Conservation (phyloP, 2,329 filamentous ascomycete species). For the Fusarium illudens region DNA sequence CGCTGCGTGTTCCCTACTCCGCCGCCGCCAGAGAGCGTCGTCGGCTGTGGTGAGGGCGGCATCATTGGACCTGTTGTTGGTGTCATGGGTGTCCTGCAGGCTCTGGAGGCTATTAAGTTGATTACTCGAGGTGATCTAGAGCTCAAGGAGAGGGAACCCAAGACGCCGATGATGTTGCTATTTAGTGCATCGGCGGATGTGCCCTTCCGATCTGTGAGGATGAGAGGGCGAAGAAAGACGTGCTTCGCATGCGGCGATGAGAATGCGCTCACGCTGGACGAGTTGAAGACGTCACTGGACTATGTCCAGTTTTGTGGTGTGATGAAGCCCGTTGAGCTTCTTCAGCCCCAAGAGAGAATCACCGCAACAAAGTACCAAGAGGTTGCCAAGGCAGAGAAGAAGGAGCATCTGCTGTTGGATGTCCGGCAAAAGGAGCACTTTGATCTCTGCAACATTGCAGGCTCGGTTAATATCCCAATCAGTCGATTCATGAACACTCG, state of each 20-base stretch:
- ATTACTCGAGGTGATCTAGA: constrained; percentile 58
- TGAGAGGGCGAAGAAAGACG: constrained; percentile 72
- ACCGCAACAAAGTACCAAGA: constrained; percentile 67
- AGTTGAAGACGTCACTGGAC: constrained; percentile 72
- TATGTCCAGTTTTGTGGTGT: constrained; percentile 89
- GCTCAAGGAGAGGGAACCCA: constrained; percentile 16
- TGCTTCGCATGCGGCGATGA: constrained; percentile 80
- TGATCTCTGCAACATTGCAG: constrained; percentile 77
- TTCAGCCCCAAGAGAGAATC: constrained; percentile 73
- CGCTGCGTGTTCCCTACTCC: constrained; percentile 91
- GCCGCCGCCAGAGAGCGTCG: constrained; percentile 81
- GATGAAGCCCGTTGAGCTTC: constrained; percentile 59
- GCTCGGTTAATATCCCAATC: constrained; percentile 75
- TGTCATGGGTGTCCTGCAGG: constrained; percentile 91
- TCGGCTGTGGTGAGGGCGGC: constrained; percentile 91
- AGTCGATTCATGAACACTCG: constrained; percentile 65
- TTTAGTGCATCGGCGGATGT: constrained; percentile 56
- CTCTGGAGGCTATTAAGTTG: constrained; percentile 88
- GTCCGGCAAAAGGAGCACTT: constrained; percentile 88
- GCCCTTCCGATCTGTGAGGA: constrained; percentile 76
- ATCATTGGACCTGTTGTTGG: constrained; percentile 94
- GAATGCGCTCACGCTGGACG: constrained; percentile 66
- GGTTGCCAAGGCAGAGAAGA: constrained; percentile 19
- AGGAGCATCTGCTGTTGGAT: constrained; percentile 73
- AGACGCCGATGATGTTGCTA: constrained; percentile 52